Base-by-base conservation (phyloP, 345 rosid genomes). In the Eutrema heterophyllum region DNA sequence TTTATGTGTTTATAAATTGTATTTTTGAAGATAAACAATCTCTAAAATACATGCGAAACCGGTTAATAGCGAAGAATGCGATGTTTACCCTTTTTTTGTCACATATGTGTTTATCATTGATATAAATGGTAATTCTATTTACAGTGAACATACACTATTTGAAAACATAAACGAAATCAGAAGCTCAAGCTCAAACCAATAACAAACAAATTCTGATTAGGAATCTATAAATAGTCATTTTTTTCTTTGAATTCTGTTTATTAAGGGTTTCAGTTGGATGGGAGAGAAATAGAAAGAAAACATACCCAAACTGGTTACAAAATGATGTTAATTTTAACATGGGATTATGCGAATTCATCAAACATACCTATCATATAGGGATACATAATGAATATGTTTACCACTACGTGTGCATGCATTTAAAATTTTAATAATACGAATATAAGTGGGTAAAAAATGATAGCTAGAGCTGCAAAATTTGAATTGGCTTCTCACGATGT, bases 331-430 rank as follows among this genome's bases (percentile, higher is more conserved):
- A 57, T 24, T 53, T 2, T 1, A 46, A 57, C 27, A 73, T 29
- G 30, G 30, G 16, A 30, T 18, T 45, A 74, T 39, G 13, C 67
- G 18, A 14, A 62, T 29, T 62, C 62, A 61, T 30, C 64, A 43
- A 60, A 43, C 27, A 68, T 5, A 66, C 11, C 33, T 30, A 36
- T 56, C n/a, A 54, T 46, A 55, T 36, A 54, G 35, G 79, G 55
- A 70, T 58, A 65, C 50, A 43, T 50, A 71, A 77, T 71, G 80
- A 65, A 65, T 65, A 77, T 77, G 81, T 77, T 71, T 71, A 77
- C 81, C 81, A 77, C 76, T 77, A 66, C 76, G 72, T 71, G 81
- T 77, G 81, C 76, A 77, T 71, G 72, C 67, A 71, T 58, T 41
- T 66, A 61, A 56, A 41, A 49, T 44, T 26, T 0, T 18, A 36